phyloP scores from a whole-genome alignment of 164 flowering plant genomes.

The Nymphaea thermarum region DNA sequence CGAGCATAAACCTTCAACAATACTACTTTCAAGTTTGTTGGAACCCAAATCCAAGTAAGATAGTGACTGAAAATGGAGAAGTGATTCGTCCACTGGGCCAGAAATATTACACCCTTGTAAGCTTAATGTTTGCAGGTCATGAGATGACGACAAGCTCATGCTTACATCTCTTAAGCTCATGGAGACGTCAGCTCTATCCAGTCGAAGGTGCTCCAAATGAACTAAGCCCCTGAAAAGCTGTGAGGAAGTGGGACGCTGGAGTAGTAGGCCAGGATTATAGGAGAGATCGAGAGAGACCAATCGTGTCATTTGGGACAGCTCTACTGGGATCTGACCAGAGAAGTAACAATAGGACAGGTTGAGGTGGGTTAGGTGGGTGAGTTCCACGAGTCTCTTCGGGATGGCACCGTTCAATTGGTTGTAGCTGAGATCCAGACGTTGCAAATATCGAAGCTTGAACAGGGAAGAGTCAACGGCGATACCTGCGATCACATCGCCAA shows the following conservation, averaged over 20 bases:
- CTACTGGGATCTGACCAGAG: conserved; percentile 29
- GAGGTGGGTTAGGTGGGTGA: conserved; percentile 17
- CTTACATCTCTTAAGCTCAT: not conserved
- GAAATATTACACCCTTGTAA: no score
- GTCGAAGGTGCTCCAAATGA: not conserved
- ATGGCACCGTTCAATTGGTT: not conserved
- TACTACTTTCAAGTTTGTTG: not conserved
- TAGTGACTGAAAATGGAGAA: not conserved
- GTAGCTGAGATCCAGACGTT: not conserved
- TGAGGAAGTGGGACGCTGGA: not conserved
- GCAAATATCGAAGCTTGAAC: not conserved
- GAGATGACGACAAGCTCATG: not conserved
- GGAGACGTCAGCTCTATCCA: not conserved
- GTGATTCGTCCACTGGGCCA: not conserved
- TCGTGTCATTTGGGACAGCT: conserved; percentile 16
- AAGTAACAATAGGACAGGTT: conserved; percentile 42
- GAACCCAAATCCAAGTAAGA: not conserved
- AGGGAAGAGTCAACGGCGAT: not conserved
- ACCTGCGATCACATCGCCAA: not conserved
- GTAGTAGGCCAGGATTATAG: not conserved
- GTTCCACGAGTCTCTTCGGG: not conserved
- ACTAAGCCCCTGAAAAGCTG: not conserved
- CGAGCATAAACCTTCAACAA: not conserved
- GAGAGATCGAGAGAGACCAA: conserved; percentile 15
- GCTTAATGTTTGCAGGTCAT: not conserved